Conservation (phyloP, 495 filamentous ascomycete species). For the Xylaria cubensis region DNA sequence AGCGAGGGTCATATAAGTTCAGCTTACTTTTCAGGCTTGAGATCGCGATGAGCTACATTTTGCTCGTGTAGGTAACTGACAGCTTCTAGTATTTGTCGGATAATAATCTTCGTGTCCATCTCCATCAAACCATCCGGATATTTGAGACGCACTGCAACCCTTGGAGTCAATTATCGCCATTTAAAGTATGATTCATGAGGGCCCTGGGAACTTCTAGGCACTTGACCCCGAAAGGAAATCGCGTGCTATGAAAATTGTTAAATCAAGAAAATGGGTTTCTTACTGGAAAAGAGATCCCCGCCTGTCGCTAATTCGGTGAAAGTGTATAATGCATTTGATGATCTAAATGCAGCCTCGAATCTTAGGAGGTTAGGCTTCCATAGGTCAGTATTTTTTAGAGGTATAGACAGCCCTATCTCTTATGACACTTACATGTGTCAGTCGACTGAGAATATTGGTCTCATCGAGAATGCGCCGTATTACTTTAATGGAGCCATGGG, state of each 20-base stretch:
- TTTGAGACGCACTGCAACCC: slow-evolving; percentile 45
- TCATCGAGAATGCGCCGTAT: slow-evolving; percentile 52
- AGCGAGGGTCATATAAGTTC: not conserved
- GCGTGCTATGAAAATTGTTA: not conserved
- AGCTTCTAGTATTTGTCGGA: slow-evolving; percentile 80
- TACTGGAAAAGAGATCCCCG: slow-evolving; percentile 63
- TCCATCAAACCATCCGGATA: slow-evolving; percentile 52
- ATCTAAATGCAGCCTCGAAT: slow-evolving; percentile 30
- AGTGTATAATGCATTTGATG: slow-evolving; percentile 52
- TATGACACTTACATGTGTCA: slow-evolving; percentile 63
- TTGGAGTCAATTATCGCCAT: not conserved
- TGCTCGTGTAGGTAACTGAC: slow-evolving; percentile 81
- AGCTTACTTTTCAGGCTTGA: slow-evolving; percentile 85
- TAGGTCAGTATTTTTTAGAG: slow-evolving; percentile 3
- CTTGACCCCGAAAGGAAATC: not conserved
- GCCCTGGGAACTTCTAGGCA: not conserved
- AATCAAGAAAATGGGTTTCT: not conserved
- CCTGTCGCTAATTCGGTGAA: slow-evolving; percentile 71
- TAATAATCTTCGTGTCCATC: slow-evolving; percentile 77
- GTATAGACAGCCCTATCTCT: not conserved
- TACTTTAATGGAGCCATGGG: slow-evolving; percentile 15
- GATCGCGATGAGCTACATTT: slow-evolving; percentile 86
- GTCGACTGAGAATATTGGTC: slow-evolving; percentile 59
- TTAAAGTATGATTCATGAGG: not conserved
- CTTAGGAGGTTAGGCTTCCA: slow-evolving; percentile 29